Conservation (phyloP, 805 yeast genomes). For the Candida peoriensis region DNA sequence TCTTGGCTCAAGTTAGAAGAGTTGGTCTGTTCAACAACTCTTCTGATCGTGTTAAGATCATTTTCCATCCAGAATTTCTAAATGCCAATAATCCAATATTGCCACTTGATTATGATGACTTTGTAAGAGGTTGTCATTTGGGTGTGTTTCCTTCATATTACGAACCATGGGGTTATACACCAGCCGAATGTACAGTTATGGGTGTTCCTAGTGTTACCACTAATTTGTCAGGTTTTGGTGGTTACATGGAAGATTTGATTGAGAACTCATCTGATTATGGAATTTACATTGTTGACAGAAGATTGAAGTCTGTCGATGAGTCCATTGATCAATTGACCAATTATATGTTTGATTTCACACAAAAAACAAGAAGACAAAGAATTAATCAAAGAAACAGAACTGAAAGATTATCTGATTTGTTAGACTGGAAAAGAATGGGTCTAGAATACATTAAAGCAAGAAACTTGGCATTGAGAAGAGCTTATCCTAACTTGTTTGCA, state of each 20-base stretch:
- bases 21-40: slow-evolving; percentile 88
- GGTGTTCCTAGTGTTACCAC: slow-evolving; percentile 98
- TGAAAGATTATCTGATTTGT: slow-evolving; percentile 84
- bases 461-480: slow-evolving; percentile 84
- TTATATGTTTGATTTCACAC: slow-evolving; percentile 83
- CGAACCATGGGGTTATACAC: slow-evolving; percentile 99
- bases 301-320: slow-evolving; percentile 88
- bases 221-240: slow-evolving; percentile 93
- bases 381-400: slow-evolving; percentile 97
- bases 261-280: slow-evolving; percentile 95
- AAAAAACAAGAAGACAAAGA: slow-evolving; percentile 91
- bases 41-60: slow-evolving; percentile 87
- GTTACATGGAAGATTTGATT: slow-evolving; percentile 96
- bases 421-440: slow-evolving; percentile 99
- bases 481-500: slow-evolving; percentile 81
- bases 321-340: slow-evolving; percentile 85
- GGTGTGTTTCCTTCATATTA: slow-evolving; percentile 98
- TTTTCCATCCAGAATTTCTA: slow-evolving; percentile 96
- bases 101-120: slow-evolving; percentile 93
- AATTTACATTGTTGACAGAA: slow-evolving; percentile 92
- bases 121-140: slow-evolving; percentile 95
- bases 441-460: slow-evolving; percentile 93
- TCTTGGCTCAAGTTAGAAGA: slow-evolving; percentile 83
- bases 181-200: slow-evolving; percentile 99
- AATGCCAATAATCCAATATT: slow-evolving; percentile 92